Conservation (phyloP, 1,284 basidiomycete genomes). For the Ustilago xerochloae region DNA sequence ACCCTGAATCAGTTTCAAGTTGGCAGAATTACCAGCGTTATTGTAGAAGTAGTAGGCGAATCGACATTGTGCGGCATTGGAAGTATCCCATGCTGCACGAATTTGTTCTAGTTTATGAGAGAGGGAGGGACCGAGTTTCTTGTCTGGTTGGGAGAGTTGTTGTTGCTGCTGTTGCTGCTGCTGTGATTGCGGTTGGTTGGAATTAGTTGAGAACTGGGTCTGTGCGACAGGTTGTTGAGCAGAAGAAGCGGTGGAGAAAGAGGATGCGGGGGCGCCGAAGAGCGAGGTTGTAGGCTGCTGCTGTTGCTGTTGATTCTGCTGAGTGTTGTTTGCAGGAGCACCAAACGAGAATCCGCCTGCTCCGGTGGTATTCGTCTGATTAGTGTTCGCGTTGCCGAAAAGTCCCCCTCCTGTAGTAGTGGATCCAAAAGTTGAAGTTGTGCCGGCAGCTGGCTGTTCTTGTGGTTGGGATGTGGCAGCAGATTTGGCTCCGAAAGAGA, state of each 20-base stretch:
- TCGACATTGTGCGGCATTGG: slow-evolving; percentile 57
- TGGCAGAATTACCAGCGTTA: slow-evolving; percentile 50
- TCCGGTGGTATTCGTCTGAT: slow-evolving; percentile 12
- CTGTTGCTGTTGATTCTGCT: slow-evolving; percentile 19
- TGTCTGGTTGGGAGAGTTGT: slow-evolving; percentile 32
- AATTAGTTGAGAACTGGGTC: slow-evolving; percentile 14
- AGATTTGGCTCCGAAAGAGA: slow-evolving; percentile 42
- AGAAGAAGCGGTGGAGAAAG: slow-evolving; percentile 17
- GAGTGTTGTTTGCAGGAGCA: slow-evolving; percentile 10
- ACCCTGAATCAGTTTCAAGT: slow-evolving; percentile 52
- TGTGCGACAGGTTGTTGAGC: slow-evolving; percentile 35
- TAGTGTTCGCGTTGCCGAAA: slow-evolving; percentile 27
- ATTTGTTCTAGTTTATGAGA: slow-evolving; percentile 58
- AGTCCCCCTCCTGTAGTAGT: slow-evolving; percentile 15
- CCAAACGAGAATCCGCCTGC: slow-evolving; percentile 45
- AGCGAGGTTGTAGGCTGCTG: slow-evolving; percentile 34
- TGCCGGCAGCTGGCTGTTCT: slow-evolving; percentile 13
- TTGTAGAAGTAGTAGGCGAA: slow-evolving; percentile 65
- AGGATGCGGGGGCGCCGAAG: slow-evolving; percentile 31
- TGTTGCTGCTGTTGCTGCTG: slow-evolving; percentile 8
- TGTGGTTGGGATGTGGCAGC: slow-evolving; percentile 28
- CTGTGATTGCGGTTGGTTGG: not conserved
- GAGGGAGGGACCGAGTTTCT: slow-evolving; percentile 56
- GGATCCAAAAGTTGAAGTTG: slow-evolving; percentile 41
- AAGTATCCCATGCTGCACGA: slow-evolving; percentile 60